These are phyloP conservation scores for Barnettozyma siamensis DNA, from an alignment of 805 yeast genomes.

Conservation along the genomic window DNA sequence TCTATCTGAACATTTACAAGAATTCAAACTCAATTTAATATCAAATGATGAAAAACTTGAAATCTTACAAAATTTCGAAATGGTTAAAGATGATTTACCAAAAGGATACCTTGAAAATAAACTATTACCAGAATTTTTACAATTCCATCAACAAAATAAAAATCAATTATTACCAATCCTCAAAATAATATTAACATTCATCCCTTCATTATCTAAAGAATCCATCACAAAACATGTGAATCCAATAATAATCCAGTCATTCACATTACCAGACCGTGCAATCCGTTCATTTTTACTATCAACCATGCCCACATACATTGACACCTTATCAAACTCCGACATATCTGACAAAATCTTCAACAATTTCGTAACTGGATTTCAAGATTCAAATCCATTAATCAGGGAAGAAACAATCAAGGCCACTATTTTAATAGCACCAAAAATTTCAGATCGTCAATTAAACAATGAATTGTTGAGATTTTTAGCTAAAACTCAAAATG, in stretches of 20 bases:
- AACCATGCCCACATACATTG: conserved; percentile 50
- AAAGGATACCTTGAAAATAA: conserved; percentile 50
- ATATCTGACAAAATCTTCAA: conserved; percentile 67
- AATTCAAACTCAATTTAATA: conserved; percentile 41
- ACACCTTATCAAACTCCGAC: conserved; percentile 47
- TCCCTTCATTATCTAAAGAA: conserved; percentile 28
- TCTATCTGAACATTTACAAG: conserved; percentile 48
- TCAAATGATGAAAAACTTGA: conserved; percentile 47
- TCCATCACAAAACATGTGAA: conserved; percentile 40
- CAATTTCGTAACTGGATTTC: conserved; percentile 70
- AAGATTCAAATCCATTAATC: conserved; percentile 76
- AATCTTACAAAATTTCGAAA: conserved; percentile 34
- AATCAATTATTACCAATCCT: conserved; percentile 26
- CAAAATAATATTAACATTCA: conserved; percentile 26
- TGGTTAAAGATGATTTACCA: conserved; percentile 35
- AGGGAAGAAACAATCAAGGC: conserved; percentile 76
- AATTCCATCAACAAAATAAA: conserved; percentile 17
- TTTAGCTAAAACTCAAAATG: conserved; percentile 78
- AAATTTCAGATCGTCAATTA: conserved; percentile 69
- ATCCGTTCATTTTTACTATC: conserved; percentile 67
- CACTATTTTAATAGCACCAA: conserved; percentile 49
- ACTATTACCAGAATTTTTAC: conserved; percentile 65
- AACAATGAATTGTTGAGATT: conserved; percentile 80
- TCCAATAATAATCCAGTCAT: conserved; percentile 61
- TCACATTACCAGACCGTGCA: conserved; percentile 66